Evolutionary conservation across 306 rosid genomes (phyloP).

Genomic region (Medicago arabica): DNA sequence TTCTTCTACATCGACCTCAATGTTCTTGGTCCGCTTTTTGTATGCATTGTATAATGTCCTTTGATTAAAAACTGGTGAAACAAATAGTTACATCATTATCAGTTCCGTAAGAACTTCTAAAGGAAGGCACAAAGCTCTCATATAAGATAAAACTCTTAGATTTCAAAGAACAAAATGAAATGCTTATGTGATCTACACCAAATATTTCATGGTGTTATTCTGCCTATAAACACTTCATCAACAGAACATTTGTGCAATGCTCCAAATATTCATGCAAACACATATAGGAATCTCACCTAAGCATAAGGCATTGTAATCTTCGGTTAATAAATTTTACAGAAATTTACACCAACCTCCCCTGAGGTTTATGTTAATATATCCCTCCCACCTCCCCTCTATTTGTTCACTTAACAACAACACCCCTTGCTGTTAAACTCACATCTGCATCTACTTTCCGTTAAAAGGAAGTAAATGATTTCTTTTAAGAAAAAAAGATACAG

Average conservation of each 20-base stretch:
- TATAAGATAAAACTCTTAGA: neutral
- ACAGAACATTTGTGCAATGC: neutral
- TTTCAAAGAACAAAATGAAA: conserved; percentile 11
- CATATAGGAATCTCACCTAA: neutral
- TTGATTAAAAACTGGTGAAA: conserved; percentile 87
- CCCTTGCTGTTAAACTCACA: no score
- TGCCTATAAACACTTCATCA: conserved; percentile 1
- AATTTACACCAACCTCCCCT: no score
- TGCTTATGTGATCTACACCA: conserved; percentile 1
- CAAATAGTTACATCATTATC: conserved; percentile 30
- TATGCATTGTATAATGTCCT: conserved; percentile 84
- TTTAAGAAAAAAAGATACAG: no score
- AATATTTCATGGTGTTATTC: conserved; percentile 1
- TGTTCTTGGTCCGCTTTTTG: conserved; percentile 83
- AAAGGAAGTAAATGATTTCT: no score
- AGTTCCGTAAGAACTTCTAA: neutral
- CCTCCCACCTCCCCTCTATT: no score
- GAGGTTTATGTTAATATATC: no score
- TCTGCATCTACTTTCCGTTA: no score
- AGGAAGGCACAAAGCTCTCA: neutral
- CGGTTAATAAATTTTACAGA: neutral
- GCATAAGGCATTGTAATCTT: conserved; percentile 8
- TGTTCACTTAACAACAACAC: no score
- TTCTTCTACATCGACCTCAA: conserved; percentile 75
- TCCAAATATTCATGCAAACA: neutral